These are phyloP conservation scores for Staphylotrichum longicolle DNA, from an alignment of 495 filamentous ascomycete species.

Conservation along the genomic window DNA sequence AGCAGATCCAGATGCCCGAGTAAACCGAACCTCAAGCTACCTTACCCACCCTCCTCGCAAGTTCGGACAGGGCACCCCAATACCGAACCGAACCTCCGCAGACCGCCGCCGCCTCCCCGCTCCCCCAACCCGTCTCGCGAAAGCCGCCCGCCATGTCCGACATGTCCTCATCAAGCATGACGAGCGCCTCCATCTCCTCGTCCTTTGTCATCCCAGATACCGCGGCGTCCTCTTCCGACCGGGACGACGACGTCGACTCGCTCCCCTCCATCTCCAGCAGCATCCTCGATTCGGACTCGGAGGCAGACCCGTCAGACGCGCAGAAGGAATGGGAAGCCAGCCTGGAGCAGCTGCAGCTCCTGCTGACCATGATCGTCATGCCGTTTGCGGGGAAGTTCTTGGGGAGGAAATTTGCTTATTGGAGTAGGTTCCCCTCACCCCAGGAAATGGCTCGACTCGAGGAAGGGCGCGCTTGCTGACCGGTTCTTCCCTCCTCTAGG, in stretches of 20 bases:
- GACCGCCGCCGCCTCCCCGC: background rate
- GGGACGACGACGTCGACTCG: slow-evolving; percentile 72
- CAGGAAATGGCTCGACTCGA: background rate
- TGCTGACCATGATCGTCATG: slow-evolving; percentile 89
- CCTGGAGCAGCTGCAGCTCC: slow-evolving; percentile 85
- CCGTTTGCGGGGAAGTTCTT: slow-evolving; percentile 92
- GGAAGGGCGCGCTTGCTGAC: slow-evolving; percentile 19
- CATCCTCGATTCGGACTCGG: slow-evolving; percentile 48
- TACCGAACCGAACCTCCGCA: background rate
- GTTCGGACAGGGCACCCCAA: no score
- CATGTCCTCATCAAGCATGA: slow-evolving; percentile 32
- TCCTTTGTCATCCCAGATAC: slow-evolving; percentile 46
- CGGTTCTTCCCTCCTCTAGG: slow-evolving; percentile 30
- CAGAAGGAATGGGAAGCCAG: slow-evolving; percentile 92
- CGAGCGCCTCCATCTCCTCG: slow-evolving; percentile 30
- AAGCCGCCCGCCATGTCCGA: slow-evolving; percentile 18
- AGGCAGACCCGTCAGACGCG: slow-evolving; percentile 65
- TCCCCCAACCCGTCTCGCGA: background rate
- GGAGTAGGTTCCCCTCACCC: slow-evolving; percentile 61
- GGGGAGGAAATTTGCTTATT: slow-evolving; percentile 91
- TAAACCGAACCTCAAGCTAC: background rate
- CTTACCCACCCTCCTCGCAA: background rate
- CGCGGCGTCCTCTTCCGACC: slow-evolving; percentile 47
- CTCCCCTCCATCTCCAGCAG: slow-evolving; percentile 70
- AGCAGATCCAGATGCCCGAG: slow-evolving; percentile 12